These are phyloP conservation scores for Sphenostylis stenocarpa DNA, from an alignment of 306 rosid species.

Conservation along the genomic window DNA sequence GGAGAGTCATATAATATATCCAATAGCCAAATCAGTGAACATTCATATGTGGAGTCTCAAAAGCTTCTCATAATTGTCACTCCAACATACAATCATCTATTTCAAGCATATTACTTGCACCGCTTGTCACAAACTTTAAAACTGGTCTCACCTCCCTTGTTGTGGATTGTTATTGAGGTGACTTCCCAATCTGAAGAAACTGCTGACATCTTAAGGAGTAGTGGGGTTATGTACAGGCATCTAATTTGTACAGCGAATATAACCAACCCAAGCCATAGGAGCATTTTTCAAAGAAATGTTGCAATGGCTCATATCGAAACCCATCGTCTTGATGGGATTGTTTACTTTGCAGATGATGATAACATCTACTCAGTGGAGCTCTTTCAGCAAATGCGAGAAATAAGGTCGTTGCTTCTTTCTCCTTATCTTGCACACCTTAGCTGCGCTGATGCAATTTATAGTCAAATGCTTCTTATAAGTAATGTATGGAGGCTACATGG, in stretches of 20 bases:
- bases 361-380: slow-evolving; percentile 62
- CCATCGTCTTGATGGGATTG: slow-evolving; percentile 84
- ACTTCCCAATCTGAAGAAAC: slow-evolving; percentile 82
- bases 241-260: slow-evolving; percentile 66
- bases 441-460: neutral
- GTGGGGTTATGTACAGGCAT: slow-evolving; percentile 83
- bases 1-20: slow-evolving; percentile 31
- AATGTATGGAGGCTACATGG: neutral
- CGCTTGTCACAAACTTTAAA: slow-evolving; percentile 70
- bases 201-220: slow-evolving; percentile 64
- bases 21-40: slow-evolving; percentile 28
- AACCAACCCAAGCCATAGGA: slow-evolving; percentile 52
- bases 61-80: slow-evolving; percentile 88
- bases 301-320: slow-evolving; percentile 84
- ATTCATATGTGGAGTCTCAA: slow-evolving; percentile 45
- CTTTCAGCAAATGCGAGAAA: slow-evolving; percentile 82
- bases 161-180: slow-evolving; percentile 93
- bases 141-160: slow-evolving; percentile 60
- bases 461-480: neutral
- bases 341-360: slow-evolving; percentile 80
- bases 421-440: slow-evolving; percentile 8
- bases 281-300: slow-evolving; percentile 66
- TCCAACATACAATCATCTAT: slow-evolving; percentile 52
- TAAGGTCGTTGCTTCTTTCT: slow-evolving; percentile 54
- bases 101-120: slow-evolving; percentile 73